Conservation (phyloP, 331 rosid species). For the Dryas integrifolia region DNA sequence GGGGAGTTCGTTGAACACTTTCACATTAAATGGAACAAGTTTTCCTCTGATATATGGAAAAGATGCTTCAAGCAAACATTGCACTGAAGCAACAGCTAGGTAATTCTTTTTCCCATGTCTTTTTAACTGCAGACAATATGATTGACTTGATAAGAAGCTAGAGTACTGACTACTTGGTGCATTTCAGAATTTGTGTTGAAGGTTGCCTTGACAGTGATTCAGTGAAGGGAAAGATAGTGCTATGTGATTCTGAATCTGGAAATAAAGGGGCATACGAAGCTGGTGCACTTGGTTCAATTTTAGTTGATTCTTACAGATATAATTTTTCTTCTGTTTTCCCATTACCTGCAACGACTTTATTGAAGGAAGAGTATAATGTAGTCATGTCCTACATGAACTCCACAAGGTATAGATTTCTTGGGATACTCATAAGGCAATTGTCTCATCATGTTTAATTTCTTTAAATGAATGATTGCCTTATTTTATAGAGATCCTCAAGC, state of each 20-base stretch:
- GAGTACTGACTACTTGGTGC: not conserved
- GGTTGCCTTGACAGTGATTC: conserved; percentile 8
- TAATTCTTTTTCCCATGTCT: not conserved
- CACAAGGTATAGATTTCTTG: conserved; percentile 5
- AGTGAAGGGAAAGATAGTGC: conserved; percentile 30
- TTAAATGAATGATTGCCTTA: not conserved
- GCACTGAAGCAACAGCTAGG: not conserved
- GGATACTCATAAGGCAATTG: not conserved
- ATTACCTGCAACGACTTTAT: conserved; percentile 3
- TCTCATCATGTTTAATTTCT: not conserved
- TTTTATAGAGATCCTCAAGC: not conserved
- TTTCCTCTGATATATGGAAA: conserved; percentile 26
- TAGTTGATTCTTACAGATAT: no score
- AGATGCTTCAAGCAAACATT: not conserved
- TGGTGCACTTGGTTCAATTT: conserved; percentile 3
- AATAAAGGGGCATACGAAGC: not conserved
- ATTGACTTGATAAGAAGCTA: not conserved
- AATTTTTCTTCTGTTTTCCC: conserved; percentile 6
- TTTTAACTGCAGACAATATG: not conserved
- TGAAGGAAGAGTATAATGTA: not conserved
- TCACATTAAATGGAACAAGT: conserved; percentile 10
- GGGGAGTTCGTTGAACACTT: conserved; percentile 22
- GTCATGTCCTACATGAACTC: not conserved
- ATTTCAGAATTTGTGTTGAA: not conserved
- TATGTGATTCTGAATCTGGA: not conserved